phyloP scores from a whole-genome alignment of 306 rosid genomes.

The Vicia sativa region DNA sequence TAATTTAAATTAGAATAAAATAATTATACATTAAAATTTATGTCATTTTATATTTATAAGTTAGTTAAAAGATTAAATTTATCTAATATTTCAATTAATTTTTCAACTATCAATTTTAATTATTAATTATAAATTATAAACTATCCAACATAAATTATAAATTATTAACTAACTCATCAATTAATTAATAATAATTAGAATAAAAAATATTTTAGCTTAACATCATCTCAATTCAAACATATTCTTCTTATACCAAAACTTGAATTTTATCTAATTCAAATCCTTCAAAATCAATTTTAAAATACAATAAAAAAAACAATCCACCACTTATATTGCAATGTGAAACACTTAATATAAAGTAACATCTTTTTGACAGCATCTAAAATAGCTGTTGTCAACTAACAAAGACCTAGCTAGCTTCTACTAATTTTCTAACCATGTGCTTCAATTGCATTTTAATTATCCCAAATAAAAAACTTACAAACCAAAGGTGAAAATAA shows the following conservation, averaged over 20 bases:
- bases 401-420: neutral
- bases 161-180: too few relatives aligned
- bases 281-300: neutral
- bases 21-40: too few relatives aligned
- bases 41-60: too few relatives aligned
- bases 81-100: too few relatives aligned
- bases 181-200: too few relatives aligned
- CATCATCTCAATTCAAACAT: too few relatives aligned
- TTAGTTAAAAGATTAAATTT: too few relatives aligned
- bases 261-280: neutral
- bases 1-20: too few relatives aligned
- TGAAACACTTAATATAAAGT: neutral
- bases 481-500: neutral
- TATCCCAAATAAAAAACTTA: neutral
- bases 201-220: too few relatives aligned
- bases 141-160: too few relatives aligned
- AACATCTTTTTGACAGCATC: conserved; percentile 3
- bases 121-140: too few relatives aligned
- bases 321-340: neutral
- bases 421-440: neutral
- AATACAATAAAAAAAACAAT: neutral
- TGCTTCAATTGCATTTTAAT: neutral
- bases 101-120: too few relatives aligned
- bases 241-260: neutral
- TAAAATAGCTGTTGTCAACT: conserved; percentile 19